A percentile compares a stretch with the other conserved stretches of the same genome.
Evolutionary conservation across 352 stramenopile genomes (phyloP).

Genomic region (Globisporangium polare): DNA sequence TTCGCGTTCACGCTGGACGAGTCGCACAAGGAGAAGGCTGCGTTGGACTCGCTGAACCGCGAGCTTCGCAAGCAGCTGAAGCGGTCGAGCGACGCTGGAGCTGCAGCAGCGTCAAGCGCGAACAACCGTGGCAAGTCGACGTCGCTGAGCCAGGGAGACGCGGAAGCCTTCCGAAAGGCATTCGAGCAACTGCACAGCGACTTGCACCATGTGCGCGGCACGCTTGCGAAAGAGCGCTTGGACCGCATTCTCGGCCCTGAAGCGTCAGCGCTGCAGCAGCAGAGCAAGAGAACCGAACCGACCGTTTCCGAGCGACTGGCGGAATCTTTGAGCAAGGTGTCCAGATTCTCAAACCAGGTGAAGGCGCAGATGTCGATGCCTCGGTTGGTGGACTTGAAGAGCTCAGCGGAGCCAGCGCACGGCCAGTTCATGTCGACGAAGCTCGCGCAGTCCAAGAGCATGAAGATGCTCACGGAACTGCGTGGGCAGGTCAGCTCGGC

Average conservation of each 20-base stretch:
- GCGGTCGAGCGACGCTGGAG: slow-evolving; percentile 45
- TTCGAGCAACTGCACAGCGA: slow-evolving; percentile 57
- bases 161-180: slow-evolving; percentile 53
- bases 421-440: slow-evolving; percentile 49
- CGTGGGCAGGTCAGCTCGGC: slow-evolving; percentile 36
- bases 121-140: slow-evolving; percentile 24
- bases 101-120: slow-evolving; percentile 14
- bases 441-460: slow-evolving; percentile 39
- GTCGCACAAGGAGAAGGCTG: slow-evolving; percentile 78
- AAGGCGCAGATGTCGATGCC: slow-evolving; percentile 68
- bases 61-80: slow-evolving; percentile 81
- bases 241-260: slow-evolving; percentile 39
- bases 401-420: slow-evolving; percentile 22
- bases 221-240: slow-evolving; percentile 57
- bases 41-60: slow-evolving; percentile 62
- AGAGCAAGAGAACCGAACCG: background rate
- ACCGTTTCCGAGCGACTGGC: slow-evolving; percentile 25
- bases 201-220: slow-evolving; percentile 41
- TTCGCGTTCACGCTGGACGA: slow-evolving; percentile 71
- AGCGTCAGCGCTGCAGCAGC: slow-evolving; percentile 5
- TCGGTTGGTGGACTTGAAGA: slow-evolving; percentile 54
- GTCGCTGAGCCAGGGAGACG: slow-evolving; percentile 35
- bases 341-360: slow-evolving; percentile 39
- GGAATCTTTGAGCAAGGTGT: slow-evolving; percentile 43
- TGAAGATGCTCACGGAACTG: slow-evolving; percentile 37